phyloP scores from a whole-genome alignment of 192 early-diverging fungal species.

The Ambispora gerdemannii region DNA sequence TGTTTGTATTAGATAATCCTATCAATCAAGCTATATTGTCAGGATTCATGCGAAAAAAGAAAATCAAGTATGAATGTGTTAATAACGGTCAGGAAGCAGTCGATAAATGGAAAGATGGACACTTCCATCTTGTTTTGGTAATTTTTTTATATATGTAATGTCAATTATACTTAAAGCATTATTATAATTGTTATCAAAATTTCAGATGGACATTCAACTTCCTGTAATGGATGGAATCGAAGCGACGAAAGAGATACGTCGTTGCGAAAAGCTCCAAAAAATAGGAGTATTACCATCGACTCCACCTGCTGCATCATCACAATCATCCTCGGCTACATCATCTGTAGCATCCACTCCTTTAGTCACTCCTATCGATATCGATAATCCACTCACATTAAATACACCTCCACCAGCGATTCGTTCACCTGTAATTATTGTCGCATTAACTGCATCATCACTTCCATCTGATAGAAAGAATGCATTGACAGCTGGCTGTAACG shows the following conservation, averaged over 20 bases:
- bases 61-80: slow-evolving; percentile 72
- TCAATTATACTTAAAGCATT: neutral
- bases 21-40: slow-evolving; percentile 72
- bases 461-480: slow-evolving; percentile 70
- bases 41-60: slow-evolving; percentile 67
- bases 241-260: slow-evolving; percentile 61
- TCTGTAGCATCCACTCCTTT: neutral
- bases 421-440: slow-evolving; percentile 83
- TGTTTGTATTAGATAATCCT: slow-evolving; percentile 59
- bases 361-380: neutral
- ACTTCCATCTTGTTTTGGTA: slow-evolving; percentile 67
- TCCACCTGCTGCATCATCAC: slow-evolving; percentile 30
- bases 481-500: slow-evolving; percentile 82
- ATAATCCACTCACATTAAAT: slow-evolving; percentile 25
- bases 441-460: slow-evolving; percentile 75
- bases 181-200: neutral
- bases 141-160: neutral
- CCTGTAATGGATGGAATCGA: slow-evolving; percentile 71
- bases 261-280: slow-evolving; percentile 52
- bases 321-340: slow-evolving; percentile 8
- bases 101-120: slow-evolving; percentile 66
- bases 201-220: slow-evolving; percentile 70
- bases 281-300: slow-evolving; percentile 55
- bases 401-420: slow-evolving; percentile 45
- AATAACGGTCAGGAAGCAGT: slow-evolving; percentile 80